A percentile compares a stretch with the other conserved stretches of the same genome.
Conservation (phyloP, 192 early-diverging fungal species). For the Coemansia sp. region DNA sequence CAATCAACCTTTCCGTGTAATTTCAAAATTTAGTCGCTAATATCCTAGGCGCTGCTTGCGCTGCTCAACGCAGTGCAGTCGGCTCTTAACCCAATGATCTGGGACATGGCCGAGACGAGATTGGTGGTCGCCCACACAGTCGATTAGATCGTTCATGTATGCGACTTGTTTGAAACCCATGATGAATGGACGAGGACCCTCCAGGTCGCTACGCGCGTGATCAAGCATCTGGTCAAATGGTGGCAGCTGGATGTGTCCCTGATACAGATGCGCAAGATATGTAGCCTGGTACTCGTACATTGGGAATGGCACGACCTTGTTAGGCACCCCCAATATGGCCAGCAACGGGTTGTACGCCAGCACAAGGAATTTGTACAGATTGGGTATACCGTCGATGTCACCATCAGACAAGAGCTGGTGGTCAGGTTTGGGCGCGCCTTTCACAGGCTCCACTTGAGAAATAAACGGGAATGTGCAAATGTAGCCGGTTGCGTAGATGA, state of each 20-base stretch:
- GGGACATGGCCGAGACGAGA: constrained; percentile 5
- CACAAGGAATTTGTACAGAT: constrained; percentile 53
- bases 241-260: constrained; percentile 28
- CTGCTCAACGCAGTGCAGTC: too few relatives aligned
- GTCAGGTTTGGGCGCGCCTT: not conserved
- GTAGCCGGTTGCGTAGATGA: constrained; percentile 72
- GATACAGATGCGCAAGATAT: constrained; percentile 47
- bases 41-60: too few relatives aligned
- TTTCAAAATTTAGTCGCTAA: too few relatives aligned
- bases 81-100: too few relatives aligned
- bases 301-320: constrained; percentile 60
- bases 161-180: constrained; percentile 24
- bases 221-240: constrained; percentile 22
- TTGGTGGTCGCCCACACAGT: not conserved
- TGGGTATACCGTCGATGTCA: constrained; percentile 22
- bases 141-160: constrained; percentile 20
- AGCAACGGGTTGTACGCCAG: constrained; percentile 57
- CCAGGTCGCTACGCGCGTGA: constrained; percentile 14
- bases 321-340: constrained; percentile 61
- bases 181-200: not conserved
- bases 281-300: constrained; percentile 60
- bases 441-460: not conserved
- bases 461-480: constrained; percentile 63
- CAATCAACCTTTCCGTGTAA: too few relatives aligned
- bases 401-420: not conserved